Percentiles rank a stretch among this genome's conserved stretches.
Evolutionary conservation across 805 yeast genomes (phyloP).

Genomic region (Ogataea sp.): DNA sequence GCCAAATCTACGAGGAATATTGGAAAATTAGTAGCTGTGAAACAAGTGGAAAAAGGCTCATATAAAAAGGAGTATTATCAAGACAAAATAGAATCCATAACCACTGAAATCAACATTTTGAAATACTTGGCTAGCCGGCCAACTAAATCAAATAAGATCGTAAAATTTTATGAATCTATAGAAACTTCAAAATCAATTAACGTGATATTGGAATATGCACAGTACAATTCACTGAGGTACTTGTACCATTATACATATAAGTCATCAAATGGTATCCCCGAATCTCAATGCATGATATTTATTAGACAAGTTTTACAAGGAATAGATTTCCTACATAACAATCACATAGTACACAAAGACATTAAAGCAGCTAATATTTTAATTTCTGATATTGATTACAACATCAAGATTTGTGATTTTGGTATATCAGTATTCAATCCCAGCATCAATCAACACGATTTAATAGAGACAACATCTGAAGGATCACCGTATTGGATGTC

Average conservation of each 20-base stretch:
- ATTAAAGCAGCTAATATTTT: slow-evolving; percentile 70
- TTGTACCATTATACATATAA: slow-evolving; percentile 7
- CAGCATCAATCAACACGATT: background rate
- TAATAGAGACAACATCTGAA: slow-evolving; percentile 31
- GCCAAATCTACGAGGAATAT: slow-evolving; percentile 71
- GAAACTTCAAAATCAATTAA: slow-evolving; percentile 43
- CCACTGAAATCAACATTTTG: slow-evolving; percentile 64
- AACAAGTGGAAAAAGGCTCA: slow-evolving; percentile 56
- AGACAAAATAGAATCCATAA: slow-evolving; percentile 35
- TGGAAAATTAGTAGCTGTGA: slow-evolving; percentile 67
- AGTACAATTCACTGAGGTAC: slow-evolving; percentile 58
- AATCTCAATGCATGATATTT: slow-evolving; percentile 17
- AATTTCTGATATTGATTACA: slow-evolving; percentile 45
- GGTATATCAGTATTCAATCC: slow-evolving; percentile 43
- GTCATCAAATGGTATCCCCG: background rate
- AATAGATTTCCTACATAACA: slow-evolving; percentile 55
- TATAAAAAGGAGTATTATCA: slow-evolving; percentile 15
- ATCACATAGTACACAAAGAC: slow-evolving; percentile 72
- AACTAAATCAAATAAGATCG: slow-evolving; percentile 48
- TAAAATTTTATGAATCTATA: slow-evolving; percentile 61
- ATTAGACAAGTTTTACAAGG: slow-evolving; percentile 52
- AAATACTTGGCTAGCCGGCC: slow-evolving; percentile 37
- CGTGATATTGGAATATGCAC: slow-evolving; percentile 56
- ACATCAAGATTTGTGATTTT: slow-evolving; percentile 67
- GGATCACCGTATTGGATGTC: slow-evolving; percentile 99